Base-by-base conservation (phyloP, 805 yeast species). In the Henningerozyma blattae region DNA sequence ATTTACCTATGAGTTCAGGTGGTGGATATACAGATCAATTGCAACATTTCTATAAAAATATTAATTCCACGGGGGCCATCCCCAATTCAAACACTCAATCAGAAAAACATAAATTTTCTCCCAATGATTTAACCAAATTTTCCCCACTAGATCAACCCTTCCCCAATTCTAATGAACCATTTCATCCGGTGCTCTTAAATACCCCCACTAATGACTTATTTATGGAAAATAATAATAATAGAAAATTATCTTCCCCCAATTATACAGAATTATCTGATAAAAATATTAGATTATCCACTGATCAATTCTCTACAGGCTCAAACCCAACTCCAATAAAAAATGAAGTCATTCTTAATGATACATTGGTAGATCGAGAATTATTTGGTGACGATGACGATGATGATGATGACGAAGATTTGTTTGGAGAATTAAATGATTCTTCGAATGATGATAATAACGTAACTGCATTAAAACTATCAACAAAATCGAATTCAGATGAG, bases 341-440 rank as follows among this genome's bases (percentile, higher is more conserved):
- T 7, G 12, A 5, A 28, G 31, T 9, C 18, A 5, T 22, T 6
- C 6, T 9, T 14, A 41, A 33, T 19, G 47, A 35, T 5, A 40
- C 47, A 9, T 45, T 39, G 5, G 47, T 41, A 16, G 54, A 50
- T 27, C 50, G 48, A 18, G 60, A 52, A 18, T 39, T 52, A 19
- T 53, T 54, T 35, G 58, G 55, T n/a, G 57, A 52, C 19, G 58
- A 52, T 22, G 58, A 47, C 22, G 62, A 55, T n/a, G 41, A 52
- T 16, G 45, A 51, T 15, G 52, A 45, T 24, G 56, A 48, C 17
- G 58, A 47, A 22, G 56, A 61, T 20, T 54, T 58, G 27, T 64
- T 64, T 22, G 64, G 61, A 18, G 59, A 56, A 9, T 52, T 54
- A 22, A 52, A 55, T 15, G 59, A 53, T 18, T 34, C 52, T 6